Evolutionary conservation across 192 early-diverging fungal genomes (phyloP).

Genomic region (Backusella westeae): DNA sequence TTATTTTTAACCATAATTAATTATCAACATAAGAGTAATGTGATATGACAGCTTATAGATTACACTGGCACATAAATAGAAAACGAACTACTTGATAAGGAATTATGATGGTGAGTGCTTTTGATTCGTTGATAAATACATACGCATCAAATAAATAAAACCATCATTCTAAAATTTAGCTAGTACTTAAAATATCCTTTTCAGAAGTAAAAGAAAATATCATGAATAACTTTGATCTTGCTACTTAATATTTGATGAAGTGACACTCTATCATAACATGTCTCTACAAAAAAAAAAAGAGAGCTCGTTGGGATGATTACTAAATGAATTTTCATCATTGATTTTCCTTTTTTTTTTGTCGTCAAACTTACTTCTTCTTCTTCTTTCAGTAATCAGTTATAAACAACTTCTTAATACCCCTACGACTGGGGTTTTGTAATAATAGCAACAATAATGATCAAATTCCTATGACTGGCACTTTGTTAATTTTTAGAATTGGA

Average conservation of each 20-base stretch:
- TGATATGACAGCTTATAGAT: background rate
- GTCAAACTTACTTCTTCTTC: background rate
- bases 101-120: background rate
- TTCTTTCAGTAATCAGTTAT: background rate
- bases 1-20: background rate
- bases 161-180: background rate
- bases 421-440: background rate
- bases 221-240: background rate
- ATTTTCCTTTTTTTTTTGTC: background rate
- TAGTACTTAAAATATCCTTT: background rate
- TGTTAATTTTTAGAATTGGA: background rate
- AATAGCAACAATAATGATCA: background rate
- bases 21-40: background rate
- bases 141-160: background rate
- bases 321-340: background rate
- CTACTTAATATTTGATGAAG: background rate
- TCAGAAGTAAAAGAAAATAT: background rate
- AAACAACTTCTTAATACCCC: background rate
- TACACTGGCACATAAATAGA: background rate
- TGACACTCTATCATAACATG: background rate
- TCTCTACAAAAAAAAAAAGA: background rate
- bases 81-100: background rate
- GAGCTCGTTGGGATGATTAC: background rate
- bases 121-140: background rate
- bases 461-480: background rate